A percentile compares a stretch with the other conserved stretches of the same genome.
Conservation (phyloP, 2,329 filamentous ascomycete genomes). For the Cladosporium halotolerans region DNA sequence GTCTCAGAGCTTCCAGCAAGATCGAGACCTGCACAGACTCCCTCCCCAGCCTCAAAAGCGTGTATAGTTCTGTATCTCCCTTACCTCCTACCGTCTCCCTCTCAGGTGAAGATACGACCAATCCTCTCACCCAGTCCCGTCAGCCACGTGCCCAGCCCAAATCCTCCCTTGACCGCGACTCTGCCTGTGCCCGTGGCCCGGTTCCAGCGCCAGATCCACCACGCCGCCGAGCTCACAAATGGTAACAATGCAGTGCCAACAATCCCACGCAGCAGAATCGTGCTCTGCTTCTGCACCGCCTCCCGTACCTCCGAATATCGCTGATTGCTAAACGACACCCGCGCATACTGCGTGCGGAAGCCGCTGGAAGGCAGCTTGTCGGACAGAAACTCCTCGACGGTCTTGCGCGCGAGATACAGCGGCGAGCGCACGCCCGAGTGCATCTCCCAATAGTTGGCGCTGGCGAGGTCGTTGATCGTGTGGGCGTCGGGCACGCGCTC, state of each 20-base stretch:
- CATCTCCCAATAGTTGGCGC: slow-evolving; percentile 94
- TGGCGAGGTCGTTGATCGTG: slow-evolving; percentile 85
- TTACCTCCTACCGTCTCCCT: neutral
- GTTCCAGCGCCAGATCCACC: slow-evolving; percentile 25
- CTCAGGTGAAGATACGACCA: slow-evolving; percentile 18
- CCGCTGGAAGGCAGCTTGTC: slow-evolving; percentile 69
- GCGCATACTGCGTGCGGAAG: slow-evolving; percentile 87
- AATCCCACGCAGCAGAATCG: slow-evolving; percentile 29
- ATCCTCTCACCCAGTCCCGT: slow-evolving; percentile 14
- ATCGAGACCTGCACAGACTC: too few relatives aligned
- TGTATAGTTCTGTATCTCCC: too few relatives aligned
- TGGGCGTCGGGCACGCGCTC: slow-evolving; percentile 72
- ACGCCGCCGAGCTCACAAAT: slow-evolving; percentile 20
- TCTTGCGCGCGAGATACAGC: slow-evolving; percentile 74
- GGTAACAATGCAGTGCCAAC: slow-evolving; percentile 44
- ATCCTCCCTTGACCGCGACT: slow-evolving; percentile 3
- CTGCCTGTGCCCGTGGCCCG: slow-evolving; percentile 9
- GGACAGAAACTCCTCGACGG: slow-evolving; percentile 75
- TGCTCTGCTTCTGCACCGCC: slow-evolving; percentile 63
- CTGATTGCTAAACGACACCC: slow-evolving; percentile 91
- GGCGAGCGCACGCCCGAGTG: slow-evolving; percentile 72
- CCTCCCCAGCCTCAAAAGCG: too few relatives aligned
- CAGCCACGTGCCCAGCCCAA: slow-evolving; percentile 9
- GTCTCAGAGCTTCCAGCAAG: too few relatives aligned
- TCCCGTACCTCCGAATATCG: slow-evolving; percentile 76